Percentiles rank a stretch among this genome's conserved stretches.
Conservation (phyloP, 73 alveolate genomes). For the Paramecium pentaurelia region DNA sequence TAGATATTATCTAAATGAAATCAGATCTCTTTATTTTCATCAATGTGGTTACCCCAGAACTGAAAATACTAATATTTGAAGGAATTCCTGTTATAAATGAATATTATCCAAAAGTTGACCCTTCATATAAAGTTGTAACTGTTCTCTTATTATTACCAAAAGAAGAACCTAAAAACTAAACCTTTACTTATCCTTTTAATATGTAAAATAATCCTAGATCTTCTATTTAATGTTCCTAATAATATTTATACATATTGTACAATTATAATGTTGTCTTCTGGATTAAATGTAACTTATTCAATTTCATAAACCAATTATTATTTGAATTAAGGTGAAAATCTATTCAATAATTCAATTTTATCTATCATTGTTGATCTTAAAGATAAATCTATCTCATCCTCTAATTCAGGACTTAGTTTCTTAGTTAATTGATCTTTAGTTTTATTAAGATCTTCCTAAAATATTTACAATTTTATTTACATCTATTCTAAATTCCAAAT, state of each 20-base stretch:
- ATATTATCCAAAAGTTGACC: conserved; percentile 22
- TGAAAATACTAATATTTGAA: neutral
- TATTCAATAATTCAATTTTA: neutral
- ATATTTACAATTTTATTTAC: neutral
- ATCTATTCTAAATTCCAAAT: conserved; percentile 17
- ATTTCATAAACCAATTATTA: neutral
- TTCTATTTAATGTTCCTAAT: conserved; percentile 15
- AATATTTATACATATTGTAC: neutral
- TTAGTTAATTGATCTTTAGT: neutral
- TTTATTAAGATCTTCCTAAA: conserved; percentile 23
- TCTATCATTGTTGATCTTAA: neutral
- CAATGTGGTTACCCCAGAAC: neutral
- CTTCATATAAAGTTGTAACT: neutral
- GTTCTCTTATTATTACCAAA: neutral
- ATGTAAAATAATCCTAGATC: conserved; percentile 23
- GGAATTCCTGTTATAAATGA: conserved; percentile 13
- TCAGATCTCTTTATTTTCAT: conserved; percentile 31
- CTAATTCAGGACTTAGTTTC: neutral
- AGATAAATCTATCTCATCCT: neutral
- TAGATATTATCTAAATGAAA: neutral
- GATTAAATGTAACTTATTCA: conserved; percentile 11
- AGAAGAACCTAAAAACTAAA: neutral
- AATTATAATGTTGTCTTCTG: neutral
- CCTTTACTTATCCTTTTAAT: conserved; percentile 11
- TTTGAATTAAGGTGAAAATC: neutral